Conservation (phyloP, 2,329 filamentous ascomycete species). For the Mycocentrospora acerina region DNA sequence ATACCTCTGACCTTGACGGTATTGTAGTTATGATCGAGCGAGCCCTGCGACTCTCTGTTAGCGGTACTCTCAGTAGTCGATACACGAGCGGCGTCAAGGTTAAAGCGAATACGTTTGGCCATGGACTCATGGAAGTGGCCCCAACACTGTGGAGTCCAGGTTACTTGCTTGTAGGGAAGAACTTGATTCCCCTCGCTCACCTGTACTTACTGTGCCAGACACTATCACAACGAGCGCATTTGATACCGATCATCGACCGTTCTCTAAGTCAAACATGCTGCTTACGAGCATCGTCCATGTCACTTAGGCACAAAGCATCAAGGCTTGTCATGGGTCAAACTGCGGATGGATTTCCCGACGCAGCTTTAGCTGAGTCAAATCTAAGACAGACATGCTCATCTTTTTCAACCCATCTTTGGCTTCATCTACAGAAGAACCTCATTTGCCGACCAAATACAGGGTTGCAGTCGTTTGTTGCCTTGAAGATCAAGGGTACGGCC, state of each 20-base stretch:
- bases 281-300: slow-evolving; percentile 10
- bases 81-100: slow-evolving; percentile 27
- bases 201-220: slow-evolving; percentile 15
- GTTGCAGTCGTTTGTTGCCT: slow-evolving; percentile 11
- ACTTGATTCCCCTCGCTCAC: neutral
- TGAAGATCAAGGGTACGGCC: neutral
- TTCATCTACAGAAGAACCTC: slow-evolving; percentile 12
- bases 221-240: slow-evolving; percentile 34
- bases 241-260: slow-evolving; percentile 43
- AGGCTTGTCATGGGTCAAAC: neutral
- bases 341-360: too few species aligned
- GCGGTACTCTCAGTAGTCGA: slow-evolving; percentile 25
- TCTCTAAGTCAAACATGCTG: slow-evolving; percentile 26
- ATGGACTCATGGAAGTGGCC: slow-evolving; percentile 40
- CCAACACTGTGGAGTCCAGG: slow-evolving; percentile 45
- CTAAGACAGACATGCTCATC: neutral
- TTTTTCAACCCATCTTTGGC: slow-evolving; percentile 13
- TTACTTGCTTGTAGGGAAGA: slow-evolving; percentile 31
- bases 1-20: neutral
- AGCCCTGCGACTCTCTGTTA: slow-evolving; percentile 40
- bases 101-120: slow-evolving; percentile 33
- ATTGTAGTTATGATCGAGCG: slow-evolving; percentile 32
- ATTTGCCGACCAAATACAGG: slow-evolving; percentile 5
- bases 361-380: too few species aligned
- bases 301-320: slow-evolving; percentile 17